phyloP scores from a whole-genome alignment of 2,329 filamentous ascomycete genomes.

The Balansia obtecta region DNA sequence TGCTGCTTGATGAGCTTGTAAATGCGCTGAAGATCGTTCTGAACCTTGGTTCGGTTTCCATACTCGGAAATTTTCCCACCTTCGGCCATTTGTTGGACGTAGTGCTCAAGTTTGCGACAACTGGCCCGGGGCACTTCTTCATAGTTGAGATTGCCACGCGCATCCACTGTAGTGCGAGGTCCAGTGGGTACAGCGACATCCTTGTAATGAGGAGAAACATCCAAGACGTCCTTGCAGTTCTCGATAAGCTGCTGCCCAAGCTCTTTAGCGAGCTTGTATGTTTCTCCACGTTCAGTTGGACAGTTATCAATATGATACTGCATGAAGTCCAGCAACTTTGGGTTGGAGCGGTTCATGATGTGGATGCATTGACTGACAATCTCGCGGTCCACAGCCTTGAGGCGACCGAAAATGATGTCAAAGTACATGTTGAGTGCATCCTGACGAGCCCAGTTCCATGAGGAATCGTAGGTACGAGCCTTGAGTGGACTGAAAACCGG shows the following conservation, averaged over 20 bases:
- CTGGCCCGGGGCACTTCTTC: constrained; percentile 76
- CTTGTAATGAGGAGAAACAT: constrained; percentile 81
- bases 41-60: constrained; percentile 94
- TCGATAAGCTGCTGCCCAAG: constrained; percentile 88
- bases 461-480: constrained; percentile 92
- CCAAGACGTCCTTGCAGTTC: constrained; percentile 89
- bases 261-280: constrained; percentile 93
- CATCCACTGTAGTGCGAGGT: constrained; percentile 83
- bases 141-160: constrained; percentile 85
- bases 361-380: constrained; percentile 98
- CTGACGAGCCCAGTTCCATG: constrained; percentile 98
- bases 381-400: constrained; percentile 87
- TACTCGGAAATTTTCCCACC: constrained; percentile 98
- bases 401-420: constrained; percentile 93
- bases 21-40: constrained; percentile 86
- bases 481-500: constrained; percentile 89
- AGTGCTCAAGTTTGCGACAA: constrained; percentile 94
- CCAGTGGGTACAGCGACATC: constrained; percentile 88
- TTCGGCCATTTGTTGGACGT: constrained; percentile 96
- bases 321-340: constrained; percentile 94
- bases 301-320: constrained; percentile 99
- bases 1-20: constrained; percentile 99
- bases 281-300: constrained; percentile 91
- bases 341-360: constrained; percentile 98
- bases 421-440: constrained; percentile 98